These are phyloP conservation scores for Austroboletus festivus DNA, from an alignment of 768 basidiomycete genomes.

Conservation along the genomic window DNA sequence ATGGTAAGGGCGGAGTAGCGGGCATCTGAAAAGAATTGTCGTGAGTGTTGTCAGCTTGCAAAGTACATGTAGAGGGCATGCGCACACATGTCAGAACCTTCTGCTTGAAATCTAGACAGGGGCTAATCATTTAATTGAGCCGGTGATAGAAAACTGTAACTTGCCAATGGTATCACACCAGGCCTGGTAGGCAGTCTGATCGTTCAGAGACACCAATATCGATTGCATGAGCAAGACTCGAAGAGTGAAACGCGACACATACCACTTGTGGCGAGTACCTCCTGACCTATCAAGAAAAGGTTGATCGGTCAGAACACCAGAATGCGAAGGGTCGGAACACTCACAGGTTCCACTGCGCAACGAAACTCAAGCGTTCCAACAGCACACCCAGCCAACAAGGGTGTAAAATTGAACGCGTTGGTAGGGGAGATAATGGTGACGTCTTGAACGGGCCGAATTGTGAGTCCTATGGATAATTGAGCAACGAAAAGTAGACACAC, in stretches of 20 bases:
- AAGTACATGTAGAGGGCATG: conserved; percentile 10
- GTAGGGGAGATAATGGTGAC: conserved; percentile 66
- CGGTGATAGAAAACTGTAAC: conserved; percentile 6
- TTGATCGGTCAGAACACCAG: conserved; percentile 4
- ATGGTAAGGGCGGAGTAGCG: conserved; percentile 47
- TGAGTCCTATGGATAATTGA: conserved; percentile 1
- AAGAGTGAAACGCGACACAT: conserved; percentile 16
- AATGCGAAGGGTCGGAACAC: conserved; percentile 19
- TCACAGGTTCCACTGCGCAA: conserved; percentile 75
- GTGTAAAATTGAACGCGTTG: conserved; percentile 40
- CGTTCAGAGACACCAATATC: background rate
- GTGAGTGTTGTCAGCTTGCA: background rate
- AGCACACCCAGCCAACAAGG: conserved; percentile 53
- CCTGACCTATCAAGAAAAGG: conserved; percentile 42
- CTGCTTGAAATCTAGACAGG: conserved; percentile 50
- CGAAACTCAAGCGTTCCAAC: conserved; percentile 85
- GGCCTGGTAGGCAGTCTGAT: conserved; percentile 62
- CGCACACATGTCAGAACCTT: conserved; percentile 60
- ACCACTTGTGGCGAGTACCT: conserved; percentile 57
- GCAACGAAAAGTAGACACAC: conserved; percentile 35
- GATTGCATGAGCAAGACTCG: no score
- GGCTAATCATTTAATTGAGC: conserved; percentile 7
- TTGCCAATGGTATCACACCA: conserved; percentile 74
- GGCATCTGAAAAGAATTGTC: conserved; percentile 47
- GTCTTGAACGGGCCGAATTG: conserved; percentile 37